phyloP scores from a whole-genome alignment of 164 flowering plant genomes.

The Sedum album region DNA sequence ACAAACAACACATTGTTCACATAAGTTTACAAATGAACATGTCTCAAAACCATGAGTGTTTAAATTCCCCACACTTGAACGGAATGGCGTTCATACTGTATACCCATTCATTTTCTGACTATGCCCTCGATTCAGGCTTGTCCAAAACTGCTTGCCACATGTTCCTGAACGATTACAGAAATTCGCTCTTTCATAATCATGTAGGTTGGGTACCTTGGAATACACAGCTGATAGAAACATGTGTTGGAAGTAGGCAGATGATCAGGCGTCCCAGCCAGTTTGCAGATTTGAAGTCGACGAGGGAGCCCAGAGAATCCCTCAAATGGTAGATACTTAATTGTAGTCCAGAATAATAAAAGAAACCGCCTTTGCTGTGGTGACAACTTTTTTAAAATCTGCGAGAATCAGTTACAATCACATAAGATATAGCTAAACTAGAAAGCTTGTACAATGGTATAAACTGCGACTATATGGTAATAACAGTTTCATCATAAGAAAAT shows the following conservation, averaged over 20 bases:
- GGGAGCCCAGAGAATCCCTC: neutral
- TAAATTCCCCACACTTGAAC: no score
- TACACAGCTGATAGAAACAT: neutral
- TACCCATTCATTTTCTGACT: no score
- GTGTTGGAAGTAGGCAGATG: neutral
- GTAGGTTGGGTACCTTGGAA: neutral
- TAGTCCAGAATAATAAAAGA: neutral
- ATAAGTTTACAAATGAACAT: no score
- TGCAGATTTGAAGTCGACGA: neutral
- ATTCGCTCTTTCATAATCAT: neutral
- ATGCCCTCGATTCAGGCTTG: neutral
- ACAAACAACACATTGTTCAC: no score
- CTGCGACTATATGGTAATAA: neutral
- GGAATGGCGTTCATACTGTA: no score
- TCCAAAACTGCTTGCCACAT: neutral
- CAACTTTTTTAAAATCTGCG: neutral
- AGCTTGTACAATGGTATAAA: no score
- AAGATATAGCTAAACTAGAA: no score
- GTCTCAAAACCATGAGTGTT: no score
- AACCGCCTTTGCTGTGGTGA: neutral
- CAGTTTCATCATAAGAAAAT: no score
- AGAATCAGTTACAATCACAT: neutral
- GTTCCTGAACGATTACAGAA: neutral
- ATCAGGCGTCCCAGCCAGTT: neutral
- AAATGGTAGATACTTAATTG: neutral